phyloP scores from a whole-genome alignment of 2,329 filamentous ascomycete species.

The Neurospora crassa region DNA sequence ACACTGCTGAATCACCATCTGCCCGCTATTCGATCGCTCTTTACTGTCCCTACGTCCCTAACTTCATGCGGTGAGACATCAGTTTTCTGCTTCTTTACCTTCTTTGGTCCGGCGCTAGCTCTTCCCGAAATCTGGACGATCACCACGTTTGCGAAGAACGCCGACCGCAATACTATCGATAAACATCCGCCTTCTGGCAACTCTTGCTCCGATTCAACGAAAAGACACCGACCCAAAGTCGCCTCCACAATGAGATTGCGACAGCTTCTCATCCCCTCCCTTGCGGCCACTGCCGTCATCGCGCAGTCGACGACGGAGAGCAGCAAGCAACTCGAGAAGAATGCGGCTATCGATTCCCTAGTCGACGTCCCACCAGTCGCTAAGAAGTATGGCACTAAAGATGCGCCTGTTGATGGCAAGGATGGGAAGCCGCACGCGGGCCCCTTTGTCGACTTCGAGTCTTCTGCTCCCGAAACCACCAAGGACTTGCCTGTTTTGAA shows the following conservation, averaged over 20 bases:
- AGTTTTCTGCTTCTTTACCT: not conserved
- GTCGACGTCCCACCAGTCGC: constrained; percentile 16
- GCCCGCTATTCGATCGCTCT: not conserved
- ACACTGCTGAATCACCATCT: not conserved
- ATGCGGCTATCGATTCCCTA: constrained; percentile 16
- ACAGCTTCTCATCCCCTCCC: constrained; percentile 47
- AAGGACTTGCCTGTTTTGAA: constrained; percentile 35
- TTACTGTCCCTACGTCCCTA: not conserved
- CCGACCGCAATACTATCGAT: not conserved
- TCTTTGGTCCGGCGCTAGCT: not conserved
- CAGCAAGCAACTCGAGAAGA: constrained; percentile 11
- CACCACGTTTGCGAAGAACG: not conserved
- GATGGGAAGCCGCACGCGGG: constrained; percentile 91
- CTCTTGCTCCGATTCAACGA: not conserved
- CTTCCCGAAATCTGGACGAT: not conserved
- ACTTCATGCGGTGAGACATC: not conserved
- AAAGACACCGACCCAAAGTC: not conserved
- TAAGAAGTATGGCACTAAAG: constrained; percentile 46
- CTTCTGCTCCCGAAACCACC: constrained; percentile 23
- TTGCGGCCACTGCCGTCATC: constrained; percentile 37
- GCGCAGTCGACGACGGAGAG: constrained; percentile 16
- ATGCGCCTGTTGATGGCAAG: constrained; percentile 82
- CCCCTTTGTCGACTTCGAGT: constrained; percentile 58
- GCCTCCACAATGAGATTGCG: constrained; percentile 48
- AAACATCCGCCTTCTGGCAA: not conserved